A percentile compares a stretch with the other conserved stretches of the same genome.
phyloP scores from a whole-genome alignment of 2,329 filamentous ascomycete species.

The Pyrenophora tritici-repentis region DNA sequence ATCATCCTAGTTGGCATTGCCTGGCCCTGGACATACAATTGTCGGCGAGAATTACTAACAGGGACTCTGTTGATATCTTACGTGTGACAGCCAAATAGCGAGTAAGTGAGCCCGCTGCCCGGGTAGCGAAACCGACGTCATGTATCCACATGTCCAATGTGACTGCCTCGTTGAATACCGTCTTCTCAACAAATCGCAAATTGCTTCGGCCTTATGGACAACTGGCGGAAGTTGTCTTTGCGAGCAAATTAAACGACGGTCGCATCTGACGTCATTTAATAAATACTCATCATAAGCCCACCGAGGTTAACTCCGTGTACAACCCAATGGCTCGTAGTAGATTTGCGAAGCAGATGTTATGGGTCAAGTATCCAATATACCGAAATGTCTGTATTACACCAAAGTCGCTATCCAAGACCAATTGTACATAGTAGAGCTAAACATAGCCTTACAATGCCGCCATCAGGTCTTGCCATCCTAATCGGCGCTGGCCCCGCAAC shows the following conservation, averaged over 20 bases:
- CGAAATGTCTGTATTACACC: neutral
- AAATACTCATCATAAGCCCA: slow-evolving; percentile 1
- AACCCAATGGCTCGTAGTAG: neutral
- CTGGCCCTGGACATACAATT: too few species aligned
- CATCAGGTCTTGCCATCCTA: slow-evolving; percentile 41
- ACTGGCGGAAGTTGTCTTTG: too few species aligned
- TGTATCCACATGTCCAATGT: neutral
- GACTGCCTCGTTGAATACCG: neutral
- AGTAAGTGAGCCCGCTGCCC: too few species aligned
- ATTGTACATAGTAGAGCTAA: neutral
- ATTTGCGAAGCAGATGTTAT: neutral
- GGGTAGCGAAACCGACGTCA: neutral
- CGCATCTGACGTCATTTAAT: neutral
- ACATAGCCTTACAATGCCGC: slow-evolving; percentile 24
- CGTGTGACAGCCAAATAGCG: too few species aligned
- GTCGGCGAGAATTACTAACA: too few species aligned
- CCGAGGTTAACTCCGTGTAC: neutral
- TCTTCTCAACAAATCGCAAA: neutral
- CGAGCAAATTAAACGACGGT: neutral
- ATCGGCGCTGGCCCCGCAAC: slow-evolving; percentile 43
- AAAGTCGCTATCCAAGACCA: neutral
- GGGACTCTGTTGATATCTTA: too few species aligned
- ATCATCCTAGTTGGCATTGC: too few species aligned
- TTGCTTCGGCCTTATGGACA: neutral
- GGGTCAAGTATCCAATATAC: too few species aligned